A percentile compares a stretch with the other conserved stretches of the same genome.
phyloP scores from a whole-genome alignment of 768 basidiomycete species.

The Crucibulum laeve region DNA sequence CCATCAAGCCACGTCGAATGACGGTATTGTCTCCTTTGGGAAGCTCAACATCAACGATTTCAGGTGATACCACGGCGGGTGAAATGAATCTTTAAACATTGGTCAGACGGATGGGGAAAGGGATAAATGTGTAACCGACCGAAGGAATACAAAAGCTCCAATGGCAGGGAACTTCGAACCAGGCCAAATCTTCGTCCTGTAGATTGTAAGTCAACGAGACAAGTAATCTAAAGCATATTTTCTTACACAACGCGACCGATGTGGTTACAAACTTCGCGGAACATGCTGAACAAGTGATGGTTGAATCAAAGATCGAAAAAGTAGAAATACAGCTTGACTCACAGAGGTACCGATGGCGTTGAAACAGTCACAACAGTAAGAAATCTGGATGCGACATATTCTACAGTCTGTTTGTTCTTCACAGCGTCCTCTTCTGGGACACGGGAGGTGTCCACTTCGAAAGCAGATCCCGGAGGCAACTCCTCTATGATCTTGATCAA shows the following conservation, averaged over 20 bases:
- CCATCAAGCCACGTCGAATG: constrained; percentile 75
- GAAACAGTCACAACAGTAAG: constrained; percentile 73
- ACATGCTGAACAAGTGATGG: constrained; percentile 48
- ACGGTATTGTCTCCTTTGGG: constrained; percentile 53
- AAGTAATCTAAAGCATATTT: background rate
- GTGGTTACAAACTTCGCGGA: constrained; percentile 83
- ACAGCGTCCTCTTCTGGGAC: constrained; percentile 53
- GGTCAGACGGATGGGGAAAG: background rate
- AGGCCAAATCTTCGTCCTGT: constrained; percentile 65
- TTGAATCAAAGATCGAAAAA: constrained; percentile 2
- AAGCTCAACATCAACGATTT: constrained; percentile 77
- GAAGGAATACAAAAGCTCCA: constrained; percentile 89
- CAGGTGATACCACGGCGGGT: constrained; percentile 85
- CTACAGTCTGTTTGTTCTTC: constrained; percentile 68
- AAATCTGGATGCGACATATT: constrained; percentile 71
- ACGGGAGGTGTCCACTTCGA: constrained; percentile 73
- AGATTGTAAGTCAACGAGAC: constrained; percentile 4
- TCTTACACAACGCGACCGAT: constrained; percentile 76
- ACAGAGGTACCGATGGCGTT: constrained; percentile 69
- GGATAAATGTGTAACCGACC: constrained; percentile 32
- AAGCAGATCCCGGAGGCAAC: constrained; percentile 69
- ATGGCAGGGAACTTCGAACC: constrained; percentile 77
- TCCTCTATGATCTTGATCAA: constrained; percentile 71
- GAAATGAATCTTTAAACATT: constrained; percentile 70
- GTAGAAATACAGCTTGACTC: constrained; percentile 33